Conservation (phyloP, 495 filamentous ascomycete genomes). For the Lasiosphaeriaceae sp. region DNA sequence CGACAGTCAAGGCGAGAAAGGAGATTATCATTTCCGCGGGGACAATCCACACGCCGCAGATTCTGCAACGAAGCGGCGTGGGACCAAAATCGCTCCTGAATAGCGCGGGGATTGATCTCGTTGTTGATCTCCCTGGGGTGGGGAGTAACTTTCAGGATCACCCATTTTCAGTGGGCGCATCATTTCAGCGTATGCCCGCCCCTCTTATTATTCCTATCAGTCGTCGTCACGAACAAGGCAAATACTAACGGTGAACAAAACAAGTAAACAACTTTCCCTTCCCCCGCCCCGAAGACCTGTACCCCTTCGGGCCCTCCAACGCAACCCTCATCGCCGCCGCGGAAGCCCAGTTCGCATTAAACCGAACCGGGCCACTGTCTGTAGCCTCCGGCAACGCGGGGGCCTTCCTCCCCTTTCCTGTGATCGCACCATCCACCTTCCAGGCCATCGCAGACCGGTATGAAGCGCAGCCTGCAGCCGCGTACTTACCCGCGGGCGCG, state of each 20-base stretch:
- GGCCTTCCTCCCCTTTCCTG: constrained; percentile 34
- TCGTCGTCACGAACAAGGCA: no score
- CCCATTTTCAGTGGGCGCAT: constrained; percentile 26
- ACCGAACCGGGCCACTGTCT: constrained; percentile 35
- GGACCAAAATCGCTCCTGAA: constrained; percentile 43
- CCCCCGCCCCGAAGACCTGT: constrained; percentile 25
- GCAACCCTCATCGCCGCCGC: constrained; percentile 34
- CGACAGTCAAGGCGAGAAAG: constrained; percentile 37
- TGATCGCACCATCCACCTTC: constrained; percentile 33
- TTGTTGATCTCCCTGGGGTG: constrained; percentile 48
- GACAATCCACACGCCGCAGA: constrained; percentile 51
- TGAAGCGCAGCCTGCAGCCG: constrained; percentile 33
- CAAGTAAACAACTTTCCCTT: constrained; percentile 30
- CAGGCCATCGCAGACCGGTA: constrained; percentile 31
- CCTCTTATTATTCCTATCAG: neutral
- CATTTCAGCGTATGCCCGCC: constrained; percentile 26
- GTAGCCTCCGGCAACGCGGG: constrained; percentile 37
- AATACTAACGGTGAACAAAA: neutral
- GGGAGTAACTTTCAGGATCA: constrained; percentile 58
- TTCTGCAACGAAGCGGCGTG: constrained; percentile 52
- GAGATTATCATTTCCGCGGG: constrained; percentile 58
- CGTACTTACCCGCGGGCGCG: constrained; percentile 29
- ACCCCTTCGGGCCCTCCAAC: constrained; percentile 20
- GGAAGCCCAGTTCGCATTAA: constrained; percentile 27
- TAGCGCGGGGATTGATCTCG: constrained; percentile 35